phyloP scores from a whole-genome alignment of 2,329 filamentous ascomycete species.

The Clarireedia paspali region DNA sequence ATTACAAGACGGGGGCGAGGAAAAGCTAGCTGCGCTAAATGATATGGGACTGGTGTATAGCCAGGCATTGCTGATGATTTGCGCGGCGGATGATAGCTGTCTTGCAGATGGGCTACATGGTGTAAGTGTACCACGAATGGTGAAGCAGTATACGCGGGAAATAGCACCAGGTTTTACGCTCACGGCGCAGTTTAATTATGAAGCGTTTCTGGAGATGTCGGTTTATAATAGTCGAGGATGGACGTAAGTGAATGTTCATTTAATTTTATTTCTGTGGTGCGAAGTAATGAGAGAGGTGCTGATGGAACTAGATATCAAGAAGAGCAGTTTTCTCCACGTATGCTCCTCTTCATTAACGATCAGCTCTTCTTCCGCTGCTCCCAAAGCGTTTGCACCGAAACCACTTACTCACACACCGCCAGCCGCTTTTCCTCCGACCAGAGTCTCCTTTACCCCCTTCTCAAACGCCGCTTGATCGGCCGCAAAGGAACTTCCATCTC shows the following conservation, averaged over 20 bases:
- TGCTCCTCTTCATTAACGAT: slow-evolving; percentile 8
- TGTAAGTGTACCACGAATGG: background rate
- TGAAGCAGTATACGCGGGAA: background rate
- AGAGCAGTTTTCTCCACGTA: slow-evolving; percentile 4
- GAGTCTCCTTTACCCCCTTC: background rate
- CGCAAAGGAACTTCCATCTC: background rate
- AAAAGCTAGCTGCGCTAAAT: background rate
- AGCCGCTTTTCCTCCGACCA: background rate
- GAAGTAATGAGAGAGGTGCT: background rate
- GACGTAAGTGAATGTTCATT: background rate
- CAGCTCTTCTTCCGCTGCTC: slow-evolving; percentile 5
- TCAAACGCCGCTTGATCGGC: background rate
- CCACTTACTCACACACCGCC: background rate
- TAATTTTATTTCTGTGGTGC: background rate
- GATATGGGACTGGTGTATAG: slow-evolving; percentile 6
- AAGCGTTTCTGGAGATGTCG: background rate
- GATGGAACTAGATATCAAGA: slow-evolving; percentile 2
- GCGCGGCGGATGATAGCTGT: background rate
- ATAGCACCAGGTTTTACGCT: background rate
- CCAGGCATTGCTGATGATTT: slow-evolving; percentile 1
- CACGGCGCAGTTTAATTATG: background rate
- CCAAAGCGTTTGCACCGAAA: slow-evolving; percentile 1
- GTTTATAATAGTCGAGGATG: background rate
- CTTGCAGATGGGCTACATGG: background rate
- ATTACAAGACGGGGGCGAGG: slow-evolving; percentile 2